Evolutionary conservation across 2,329 filamentous ascomycete species (phyloP).

Genomic region (Rutstroemia sydowiana): DNA sequence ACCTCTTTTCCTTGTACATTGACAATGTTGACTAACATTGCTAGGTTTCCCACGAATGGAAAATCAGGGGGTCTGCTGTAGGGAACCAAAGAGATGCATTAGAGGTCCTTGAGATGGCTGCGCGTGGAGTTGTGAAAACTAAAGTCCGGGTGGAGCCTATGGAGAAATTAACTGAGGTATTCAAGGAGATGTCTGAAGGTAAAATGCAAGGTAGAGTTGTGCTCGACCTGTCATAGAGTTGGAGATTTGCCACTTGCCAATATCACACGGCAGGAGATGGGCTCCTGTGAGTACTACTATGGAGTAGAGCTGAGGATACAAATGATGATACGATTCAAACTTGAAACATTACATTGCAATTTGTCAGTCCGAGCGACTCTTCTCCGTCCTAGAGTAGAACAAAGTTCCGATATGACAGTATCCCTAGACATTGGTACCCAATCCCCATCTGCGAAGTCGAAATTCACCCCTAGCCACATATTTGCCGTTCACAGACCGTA

Average conservation of each 20-base stretch:
- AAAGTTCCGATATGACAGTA: background rate
- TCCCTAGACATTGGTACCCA: background rate
- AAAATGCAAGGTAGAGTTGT: conserved; percentile 40
- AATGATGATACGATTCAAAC: background rate
- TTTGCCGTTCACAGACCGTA: background rate
- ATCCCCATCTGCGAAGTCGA: background rate
- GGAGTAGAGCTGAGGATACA: conserved; percentile 3
- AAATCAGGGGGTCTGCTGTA: conserved; percentile 43
- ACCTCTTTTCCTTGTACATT: background rate
- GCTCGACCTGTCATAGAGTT: conserved; percentile 33
- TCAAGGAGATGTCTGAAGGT: conserved; percentile 38
- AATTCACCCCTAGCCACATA: background rate
- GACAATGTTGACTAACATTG: conserved; percentile 1
- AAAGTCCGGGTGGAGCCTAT: conserved; percentile 39
- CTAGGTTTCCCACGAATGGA: conserved; percentile 34
- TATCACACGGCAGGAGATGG: background rate
- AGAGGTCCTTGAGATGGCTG: conserved; percentile 41
- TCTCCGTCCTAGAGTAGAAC: background rate
- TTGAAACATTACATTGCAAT: background rate
- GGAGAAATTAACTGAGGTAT: conserved; percentile 39
- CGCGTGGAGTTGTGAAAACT: conserved; percentile 39
- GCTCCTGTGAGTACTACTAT: background rate
- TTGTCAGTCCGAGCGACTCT: conserved; percentile 1
- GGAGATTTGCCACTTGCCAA: conserved; percentile 3
- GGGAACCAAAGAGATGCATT: conserved; percentile 44